Percentiles rank a stretch among this genome's conserved stretches.
Evolutionary conservation across 331 rosid genomes (phyloP).

Genomic region (Arachis monticola): DNA sequence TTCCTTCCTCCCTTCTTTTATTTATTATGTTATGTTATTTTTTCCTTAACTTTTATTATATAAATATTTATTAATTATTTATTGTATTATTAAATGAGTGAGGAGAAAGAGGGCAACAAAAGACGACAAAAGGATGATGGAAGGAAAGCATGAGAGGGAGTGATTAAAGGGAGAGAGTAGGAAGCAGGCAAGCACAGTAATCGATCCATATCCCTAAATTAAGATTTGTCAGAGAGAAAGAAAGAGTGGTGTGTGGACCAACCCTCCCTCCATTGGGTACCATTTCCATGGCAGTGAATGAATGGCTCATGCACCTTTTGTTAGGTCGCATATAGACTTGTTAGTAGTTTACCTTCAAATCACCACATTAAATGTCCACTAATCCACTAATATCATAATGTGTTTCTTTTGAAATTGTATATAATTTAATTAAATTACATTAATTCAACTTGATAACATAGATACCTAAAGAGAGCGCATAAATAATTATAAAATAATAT

Average conservation of each 20-base stretch:
- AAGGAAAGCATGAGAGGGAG: constrained; percentile 20
- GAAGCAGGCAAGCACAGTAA: constrained; percentile 5
- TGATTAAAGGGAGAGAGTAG: background rate
- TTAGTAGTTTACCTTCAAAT: no score
- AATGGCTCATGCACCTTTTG: no score
- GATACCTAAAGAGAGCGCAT: no score
- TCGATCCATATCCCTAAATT: constrained; percentile 20
- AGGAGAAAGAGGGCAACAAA: constrained; percentile 4
- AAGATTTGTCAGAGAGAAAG: constrained; percentile 17
- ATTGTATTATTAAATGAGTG: background rate
- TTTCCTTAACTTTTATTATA: no score
- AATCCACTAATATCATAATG: no score
- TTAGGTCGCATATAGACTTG: no score
- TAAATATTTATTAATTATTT: background rate
- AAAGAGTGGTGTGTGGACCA: background rate
- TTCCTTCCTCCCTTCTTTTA: background rate
- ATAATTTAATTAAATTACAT: no score
- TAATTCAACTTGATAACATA: no score
- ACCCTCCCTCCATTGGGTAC: constrained; percentile 14
- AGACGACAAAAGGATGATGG: constrained; percentile 34
- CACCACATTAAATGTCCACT: no score
- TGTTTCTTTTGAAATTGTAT: no score
- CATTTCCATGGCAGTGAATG: no score
- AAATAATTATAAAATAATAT: no score
- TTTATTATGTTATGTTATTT: background rate